Conservation (phyloP, 1,284 basidiomycete genomes). For the Moniliella sp. region DNA sequence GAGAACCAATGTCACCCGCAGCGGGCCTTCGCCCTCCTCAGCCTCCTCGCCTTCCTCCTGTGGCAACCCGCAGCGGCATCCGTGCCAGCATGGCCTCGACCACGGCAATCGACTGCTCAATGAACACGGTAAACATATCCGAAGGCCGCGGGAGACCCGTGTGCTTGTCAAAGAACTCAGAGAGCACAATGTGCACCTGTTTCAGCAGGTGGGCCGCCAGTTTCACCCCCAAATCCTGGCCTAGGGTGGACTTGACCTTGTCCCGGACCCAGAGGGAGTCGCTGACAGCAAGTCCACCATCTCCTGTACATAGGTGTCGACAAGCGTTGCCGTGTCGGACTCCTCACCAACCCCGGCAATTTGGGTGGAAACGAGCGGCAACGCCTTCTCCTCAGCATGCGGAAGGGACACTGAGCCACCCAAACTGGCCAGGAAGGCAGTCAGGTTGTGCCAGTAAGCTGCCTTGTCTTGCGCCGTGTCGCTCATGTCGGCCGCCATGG, state of each 20-base stretch:
- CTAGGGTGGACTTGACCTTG: constrained; percentile 27
- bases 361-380: too few relatives aligned
- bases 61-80: constrained; percentile 2
- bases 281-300: constrained; percentile 28
- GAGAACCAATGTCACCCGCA: constrained; percentile 22
- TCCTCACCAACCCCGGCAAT: too few relatives aligned
- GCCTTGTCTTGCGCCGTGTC: constrained; percentile 18
- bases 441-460: constrained; percentile 61
- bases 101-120: constrained; percentile 27
- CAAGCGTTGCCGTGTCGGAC: constrained; percentile 6
- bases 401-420: constrained; percentile 52
- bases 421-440: constrained; percentile 55
- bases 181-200: constrained; percentile 22
- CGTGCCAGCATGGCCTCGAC: constrained; percentile 16
- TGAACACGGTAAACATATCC: constrained; percentile 26
- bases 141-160: constrained; percentile 17
- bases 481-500: constrained; percentile 44
- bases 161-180: constrained; percentile 25
- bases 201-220: constrained; percentile 20
- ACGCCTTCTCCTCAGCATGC: constrained; percentile 35
- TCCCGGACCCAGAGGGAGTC: constrained; percentile 27
- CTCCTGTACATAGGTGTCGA: constrained; percentile 21
- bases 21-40: too few relatives aligned
- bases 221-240: constrained; percentile 13
- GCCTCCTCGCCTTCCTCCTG: constrained; percentile 9